phyloP scores from a whole-genome alignment of 306 rosid genomes.

The Gastrolobium villosum region DNA sequence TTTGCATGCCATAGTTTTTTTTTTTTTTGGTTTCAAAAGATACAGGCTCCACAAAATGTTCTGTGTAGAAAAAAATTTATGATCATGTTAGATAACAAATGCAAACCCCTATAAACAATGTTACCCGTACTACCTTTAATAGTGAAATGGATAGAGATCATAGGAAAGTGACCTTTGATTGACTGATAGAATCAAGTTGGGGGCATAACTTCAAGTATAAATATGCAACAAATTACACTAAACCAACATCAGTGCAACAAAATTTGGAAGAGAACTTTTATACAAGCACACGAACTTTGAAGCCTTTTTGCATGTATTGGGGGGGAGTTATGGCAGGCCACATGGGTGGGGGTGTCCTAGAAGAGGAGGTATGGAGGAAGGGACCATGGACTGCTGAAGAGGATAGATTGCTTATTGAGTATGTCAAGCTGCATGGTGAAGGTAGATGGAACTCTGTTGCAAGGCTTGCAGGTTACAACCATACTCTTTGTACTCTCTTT shows the following conservation, averaged over 20 bases:
- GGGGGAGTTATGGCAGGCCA: constrained; percentile 70
- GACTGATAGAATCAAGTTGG: constrained; percentile 54
- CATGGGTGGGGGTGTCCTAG: constrained; percentile 64
- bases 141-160: constrained; percentile 57
- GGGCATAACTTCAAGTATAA: constrained; percentile 60
- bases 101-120: constrained; percentile 44
- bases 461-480: constrained; percentile 74
- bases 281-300: constrained; percentile 13
- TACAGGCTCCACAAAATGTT: too few species aligned
- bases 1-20: too few species aligned
- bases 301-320: constrained; percentile 59
- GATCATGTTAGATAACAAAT: too few species aligned
- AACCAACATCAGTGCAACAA: constrained; percentile 48
- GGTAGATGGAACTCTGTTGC: constrained; percentile 98
- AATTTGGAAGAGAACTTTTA: constrained; percentile 42
- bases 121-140: constrained; percentile 46
- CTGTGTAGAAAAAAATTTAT: too few species aligned
- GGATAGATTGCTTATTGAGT: constrained; percentile 80
- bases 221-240: constrained; percentile 57
- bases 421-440: constrained; percentile 89
- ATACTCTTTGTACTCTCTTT: background rate
- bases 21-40: too few species aligned
- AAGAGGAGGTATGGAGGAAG: constrained; percentile 86
- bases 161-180: constrained; percentile 66
- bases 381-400: constrained; percentile 98